Evolutionary conservation across 2,329 filamentous ascomycete species (phyloP), one percentile per base, ranked within the genome.

Genomic region (Beauveria brongniartii): DNA sequence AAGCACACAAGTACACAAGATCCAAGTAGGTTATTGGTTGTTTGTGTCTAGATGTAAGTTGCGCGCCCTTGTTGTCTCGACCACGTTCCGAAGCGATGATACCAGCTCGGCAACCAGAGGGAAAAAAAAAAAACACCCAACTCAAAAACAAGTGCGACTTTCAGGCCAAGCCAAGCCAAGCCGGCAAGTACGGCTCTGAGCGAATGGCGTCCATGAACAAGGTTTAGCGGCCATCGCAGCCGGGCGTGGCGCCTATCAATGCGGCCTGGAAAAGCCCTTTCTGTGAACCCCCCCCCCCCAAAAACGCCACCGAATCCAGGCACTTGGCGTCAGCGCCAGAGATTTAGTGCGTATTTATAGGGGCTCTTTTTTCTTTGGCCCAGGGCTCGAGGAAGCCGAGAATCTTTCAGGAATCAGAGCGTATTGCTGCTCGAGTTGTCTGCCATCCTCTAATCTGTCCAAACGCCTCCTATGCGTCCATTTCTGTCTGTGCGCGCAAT

Each of bases 291-390:
- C 30, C 30, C 34, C 34, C 7, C 2, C 26, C 26, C 26, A 30
- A 28, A 12, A 14, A 26, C 44, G 55, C 47, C 55, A 58, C 55
- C 16, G 4, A 30, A 59, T 28, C 46, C 56, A 37, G 34, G 34
- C 30, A 46, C 48, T 59, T 59, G 56, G 56, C 56, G 40, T 59
- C 48, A 44, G 56, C 34, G 58, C 30, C 40, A 48, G 28, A 57
- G 40, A 37, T 50, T 34, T 57, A 37, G 34, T 37, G 34, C 10
- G 43, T 24, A 18, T 28, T 22, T 22, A 26, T 22, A 26, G 44
- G 44, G 28, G 22, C 43, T n/a, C 14, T 9, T 18, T 18, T 37
- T 47, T 12, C 8, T 34, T 43, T 44, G 16, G 14, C 3, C 34
- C 10, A 26, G 20, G 47, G 18, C 22, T 28, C 3, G 18, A 30